phyloP scores from a whole-genome alignment of 805 yeast species.

The Ascoidea rubescens region DNA sequence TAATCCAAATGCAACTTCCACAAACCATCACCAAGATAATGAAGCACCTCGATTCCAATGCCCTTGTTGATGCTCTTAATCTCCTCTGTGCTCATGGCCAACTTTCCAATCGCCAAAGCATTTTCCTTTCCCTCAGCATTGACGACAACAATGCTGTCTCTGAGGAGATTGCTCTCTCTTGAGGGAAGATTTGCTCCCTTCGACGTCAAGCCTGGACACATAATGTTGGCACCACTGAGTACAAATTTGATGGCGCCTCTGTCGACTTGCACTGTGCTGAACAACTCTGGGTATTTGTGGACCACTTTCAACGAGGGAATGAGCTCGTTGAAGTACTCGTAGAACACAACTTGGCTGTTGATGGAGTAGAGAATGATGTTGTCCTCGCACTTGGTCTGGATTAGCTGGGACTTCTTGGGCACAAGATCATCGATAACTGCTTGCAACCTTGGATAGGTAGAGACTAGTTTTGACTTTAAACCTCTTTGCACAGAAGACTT shows the following conservation, averaged over 20 bases:
- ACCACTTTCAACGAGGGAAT: slow-evolving; percentile 65
- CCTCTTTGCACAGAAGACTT: slow-evolving; percentile 91
- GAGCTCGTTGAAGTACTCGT: slow-evolving; percentile 69
- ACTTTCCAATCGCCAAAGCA: slow-evolving; percentile 83
- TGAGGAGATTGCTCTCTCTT: slow-evolving; percentile 39
- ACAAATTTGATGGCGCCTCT: slow-evolving; percentile 95
- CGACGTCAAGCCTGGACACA: slow-evolving; percentile 92
- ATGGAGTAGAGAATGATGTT: slow-evolving; percentile 65
- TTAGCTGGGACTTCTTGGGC: slow-evolving; percentile 80
- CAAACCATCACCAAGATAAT: slow-evolving; percentile 81
- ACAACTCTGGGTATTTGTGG: slow-evolving; percentile 70
- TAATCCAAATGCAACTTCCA: slow-evolving; percentile 36
- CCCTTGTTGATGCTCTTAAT: slow-evolving; percentile 76
- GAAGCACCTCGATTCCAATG: slow-evolving; percentile 74
- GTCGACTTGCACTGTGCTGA: slow-evolving; percentile 83
- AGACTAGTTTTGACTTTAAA: slow-evolving; percentile 59
- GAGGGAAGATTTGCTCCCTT: slow-evolving; percentile 77
- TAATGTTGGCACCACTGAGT: slow-evolving; percentile 88
- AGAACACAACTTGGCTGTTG: slow-evolving; percentile 61
- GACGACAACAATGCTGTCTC: slow-evolving; percentile 63
- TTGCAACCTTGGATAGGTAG: slow-evolving; percentile 64
- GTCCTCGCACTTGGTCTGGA: slow-evolving; percentile 78
- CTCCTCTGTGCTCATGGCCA: slow-evolving; percentile 80
- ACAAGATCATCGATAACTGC: slow-evolving; percentile 65
- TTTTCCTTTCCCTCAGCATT: slow-evolving; percentile 88